Evolutionary conservation across 2,329 filamentous ascomycete genomes (phyloP).

Genomic region (Rutstroemia sydowiana): DNA sequence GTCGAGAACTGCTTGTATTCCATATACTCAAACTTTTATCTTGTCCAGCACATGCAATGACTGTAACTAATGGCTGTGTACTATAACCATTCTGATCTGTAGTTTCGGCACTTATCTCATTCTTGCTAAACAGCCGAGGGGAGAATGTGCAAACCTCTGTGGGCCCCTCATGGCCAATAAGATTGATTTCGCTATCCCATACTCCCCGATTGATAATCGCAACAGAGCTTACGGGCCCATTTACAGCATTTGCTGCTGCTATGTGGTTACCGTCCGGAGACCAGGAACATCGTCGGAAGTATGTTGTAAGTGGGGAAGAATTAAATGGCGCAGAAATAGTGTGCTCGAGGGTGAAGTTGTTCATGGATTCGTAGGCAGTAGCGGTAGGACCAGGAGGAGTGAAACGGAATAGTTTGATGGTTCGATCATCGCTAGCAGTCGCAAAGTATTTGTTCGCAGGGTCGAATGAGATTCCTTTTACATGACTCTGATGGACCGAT

Average conservation of each 20-base stretch:
- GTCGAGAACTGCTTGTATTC: slow-evolving; percentile 93
- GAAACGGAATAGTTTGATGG: slow-evolving; percentile 94
- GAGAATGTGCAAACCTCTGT: slow-evolving; percentile 98
- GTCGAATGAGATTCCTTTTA: slow-evolving; percentile 98
- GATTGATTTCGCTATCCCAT: slow-evolving; percentile 95
- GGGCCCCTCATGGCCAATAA: slow-evolving; percentile 94
- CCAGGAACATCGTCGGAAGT: slow-evolving; percentile 95
- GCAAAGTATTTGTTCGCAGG: slow-evolving; percentile 99
- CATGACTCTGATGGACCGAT: slow-evolving; percentile 88
- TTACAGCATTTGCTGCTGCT: slow-evolving; percentile 92
- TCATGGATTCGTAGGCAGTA: slow-evolving; percentile 88
- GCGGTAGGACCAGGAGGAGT: slow-evolving; percentile 86
- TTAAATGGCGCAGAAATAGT: slow-evolving; percentile 83
- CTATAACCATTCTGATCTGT: slow-evolving; percentile 42
- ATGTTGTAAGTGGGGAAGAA: slow-evolving; percentile 89
- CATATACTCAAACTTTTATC: slow-evolving; percentile 95
- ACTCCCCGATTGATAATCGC: slow-evolving; percentile 87
- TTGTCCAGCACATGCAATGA: slow-evolving; percentile 93
- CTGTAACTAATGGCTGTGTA: slow-evolving; percentile 61
- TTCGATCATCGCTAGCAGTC: slow-evolving; percentile 92
- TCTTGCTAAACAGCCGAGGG: slow-evolving; percentile 73
- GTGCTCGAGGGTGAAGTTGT: slow-evolving; percentile 93
- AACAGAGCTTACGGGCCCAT: slow-evolving; percentile 93
- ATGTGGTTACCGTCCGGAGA: slow-evolving; percentile 96
- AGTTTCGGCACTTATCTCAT: slow-evolving; percentile 48